Base-by-base conservation (phyloP, 2,329 filamentous ascomycete species). In the Dothideomycetidae sp. region DNA sequence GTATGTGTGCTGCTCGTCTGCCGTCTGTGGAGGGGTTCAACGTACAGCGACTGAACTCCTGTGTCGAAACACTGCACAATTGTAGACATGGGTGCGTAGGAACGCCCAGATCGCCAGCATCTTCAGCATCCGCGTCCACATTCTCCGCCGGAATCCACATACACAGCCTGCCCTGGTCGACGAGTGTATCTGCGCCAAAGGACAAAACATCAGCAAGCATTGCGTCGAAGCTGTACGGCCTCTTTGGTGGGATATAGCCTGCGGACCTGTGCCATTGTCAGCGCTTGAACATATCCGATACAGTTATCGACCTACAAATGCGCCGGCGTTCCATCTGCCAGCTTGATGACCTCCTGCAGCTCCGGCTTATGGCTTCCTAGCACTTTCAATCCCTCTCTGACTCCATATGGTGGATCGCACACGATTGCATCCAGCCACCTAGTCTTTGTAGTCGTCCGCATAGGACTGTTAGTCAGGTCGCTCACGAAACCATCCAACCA, bases 371-470 rank as follows among this genome's bases (percentile, higher is more conserved):
- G 74, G 37, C 73, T 70, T 1, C 90, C 90, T 1, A 98, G 66
- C 2, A 98, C 88, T 50, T 81, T 81, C 42, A 96, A 59, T 0
- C 90, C 90, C 58, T 98, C 90, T 33, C 90, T 71, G 4, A 98
- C 85, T 2, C 90, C 90, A 53, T 98, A 98, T 0, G 90, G 90
- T 12, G 90, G 90, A 60, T 98, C 90, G 51, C 86, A 96, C 5
- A 96, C 68, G 42, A 98, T 93, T 3, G 83, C 86, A 56, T 98
- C 86, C 42, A 96, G 74, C 46, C 78, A 70, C 35, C 72, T 57
- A 19, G 57, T 59, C 34, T 39, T 38, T 53, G 51, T 40, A 55
- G 18, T 10, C 18, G 7, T 15, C 29, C 59, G 30, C 73, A 65
- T 14, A 16, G 43, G 43, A 11, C 37, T 40, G 33, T 45, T 45